phyloP scores from a whole-genome alignment of 305 asterid species.

The Withania somnifera region DNA sequence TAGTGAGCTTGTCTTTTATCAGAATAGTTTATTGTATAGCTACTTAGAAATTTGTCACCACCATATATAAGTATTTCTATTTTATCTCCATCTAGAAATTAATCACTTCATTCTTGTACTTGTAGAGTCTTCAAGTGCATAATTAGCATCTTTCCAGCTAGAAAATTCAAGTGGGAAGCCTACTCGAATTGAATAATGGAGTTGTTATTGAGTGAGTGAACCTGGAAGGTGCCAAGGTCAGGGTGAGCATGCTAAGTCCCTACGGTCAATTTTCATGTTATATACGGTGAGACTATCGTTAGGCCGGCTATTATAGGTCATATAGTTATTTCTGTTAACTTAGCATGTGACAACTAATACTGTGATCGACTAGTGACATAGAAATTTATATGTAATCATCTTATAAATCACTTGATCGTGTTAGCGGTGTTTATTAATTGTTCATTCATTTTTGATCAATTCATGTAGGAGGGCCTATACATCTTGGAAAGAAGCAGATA shows the following conservation, averaged over 20 bases:
- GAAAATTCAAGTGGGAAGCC: too few species aligned
- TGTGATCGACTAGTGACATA: not conserved
- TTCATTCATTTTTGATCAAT: not conserved
- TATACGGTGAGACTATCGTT: not conserved
- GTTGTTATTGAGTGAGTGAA: not conserved
- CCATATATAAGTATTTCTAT: too few species aligned
- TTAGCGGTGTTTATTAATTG: not conserved
- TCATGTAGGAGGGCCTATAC: constrained; percentile 47
- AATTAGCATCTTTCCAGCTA: too few species aligned
- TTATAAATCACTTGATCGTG: not conserved
- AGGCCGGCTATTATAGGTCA: not conserved
- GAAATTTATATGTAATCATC: not conserved
- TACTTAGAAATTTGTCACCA: too few species aligned
- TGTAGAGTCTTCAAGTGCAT: too few species aligned
- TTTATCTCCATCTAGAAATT: too few species aligned
- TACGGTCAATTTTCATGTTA: not conserved
- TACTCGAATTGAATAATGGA: not conserved
- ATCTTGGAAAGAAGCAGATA: constrained; percentile 41
- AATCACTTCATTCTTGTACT: too few species aligned
- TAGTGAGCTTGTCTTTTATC: too few species aligned
- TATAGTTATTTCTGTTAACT: not conserved
- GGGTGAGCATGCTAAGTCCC: not conserved
- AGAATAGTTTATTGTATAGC: too few species aligned
- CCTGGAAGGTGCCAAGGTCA: not conserved
- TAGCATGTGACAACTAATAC: not conserved